Evolutionary conservation across 2,329 filamentous ascomycete species (phyloP).

Genomic region (Tympanopsis confertula): DNA sequence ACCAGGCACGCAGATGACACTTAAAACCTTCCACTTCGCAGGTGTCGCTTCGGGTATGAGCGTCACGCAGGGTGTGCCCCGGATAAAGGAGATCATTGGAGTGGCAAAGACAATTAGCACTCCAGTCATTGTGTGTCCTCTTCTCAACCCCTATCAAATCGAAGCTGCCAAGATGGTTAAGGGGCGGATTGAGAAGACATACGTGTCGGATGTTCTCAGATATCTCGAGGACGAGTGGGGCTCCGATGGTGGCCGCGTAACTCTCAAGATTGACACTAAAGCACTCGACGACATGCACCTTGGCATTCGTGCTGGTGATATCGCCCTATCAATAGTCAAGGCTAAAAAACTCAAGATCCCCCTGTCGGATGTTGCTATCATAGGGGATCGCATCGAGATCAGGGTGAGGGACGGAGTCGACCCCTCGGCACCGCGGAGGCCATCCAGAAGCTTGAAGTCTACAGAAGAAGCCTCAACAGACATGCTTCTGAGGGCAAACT

Average conservation of each 20-base stretch:
- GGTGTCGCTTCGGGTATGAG: constrained; percentile 93
- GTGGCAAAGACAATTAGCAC: constrained; percentile 89
- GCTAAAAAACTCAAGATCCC: constrained; percentile 75
- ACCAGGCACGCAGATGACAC: constrained; percentile 95
- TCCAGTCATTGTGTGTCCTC: constrained; percentile 78
- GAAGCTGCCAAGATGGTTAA: constrained; percentile 83
- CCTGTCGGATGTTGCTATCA: constrained; percentile 51
- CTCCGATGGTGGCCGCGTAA: constrained; percentile 60
- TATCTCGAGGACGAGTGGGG: constrained; percentile 85
- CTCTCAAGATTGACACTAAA: constrained; percentile 69
- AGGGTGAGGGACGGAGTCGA: constrained; percentile 48
- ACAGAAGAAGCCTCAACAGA: constrained; percentile 43
- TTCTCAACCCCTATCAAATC: constrained; percentile 65
- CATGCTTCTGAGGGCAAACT: constrained; percentile 68
- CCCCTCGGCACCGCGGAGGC: constrained; percentile 32
- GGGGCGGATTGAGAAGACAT: constrained; percentile 89
- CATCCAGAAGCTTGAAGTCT: constrained; percentile 30
- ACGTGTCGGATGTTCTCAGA: constrained; percentile 66
- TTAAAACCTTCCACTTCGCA: constrained; percentile 99
- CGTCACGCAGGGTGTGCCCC: constrained; percentile 96
- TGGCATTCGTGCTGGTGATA: constrained; percentile 63
- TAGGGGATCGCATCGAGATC: constrained; percentile 58
- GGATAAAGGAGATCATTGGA: constrained; percentile 99
- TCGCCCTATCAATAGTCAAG: constrained; percentile 64
- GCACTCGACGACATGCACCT: constrained; percentile 73